Evolutionary conservation across 2,329 filamentous ascomycete genomes (phyloP), one percentile per base, ranked within the genome.

Genomic region (Aspergillus fumigatus): DNA sequence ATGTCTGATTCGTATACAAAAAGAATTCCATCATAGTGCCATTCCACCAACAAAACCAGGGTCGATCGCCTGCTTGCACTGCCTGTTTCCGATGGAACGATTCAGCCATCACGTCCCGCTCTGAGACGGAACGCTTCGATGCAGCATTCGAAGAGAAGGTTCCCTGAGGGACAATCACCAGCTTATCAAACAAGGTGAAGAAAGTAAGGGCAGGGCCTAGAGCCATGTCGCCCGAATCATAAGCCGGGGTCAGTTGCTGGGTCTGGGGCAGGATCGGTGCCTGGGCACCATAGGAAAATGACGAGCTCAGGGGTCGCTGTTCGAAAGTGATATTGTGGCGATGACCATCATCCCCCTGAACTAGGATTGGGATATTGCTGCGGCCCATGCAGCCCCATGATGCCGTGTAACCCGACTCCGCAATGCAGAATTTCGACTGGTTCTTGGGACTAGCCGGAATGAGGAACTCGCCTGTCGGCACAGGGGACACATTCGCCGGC

Each of bases 41-140:
- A 66, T 89, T 89, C 85, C 85, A 89, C 68, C 82, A 83, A 70
- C 86, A 89, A 65, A 84, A 87, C 86, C 86, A 89, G 2, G 86
- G 85, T 57, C 79, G 79, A 38, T 88, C 83, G 8, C 83, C 83
- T n/a, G 79, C 77, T 55, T 75, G 68, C 10, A 75, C 75, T 51
- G 76, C 69, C 60, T 78, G 74, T 41, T 75, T 75, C 56, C 74
- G 73, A 52, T 70, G 61, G 55, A 60, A 64, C 53, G 57, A 63
- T 61, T 55, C 64, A 48, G 56, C 59, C 45, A 68, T 27, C 21
- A 59, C 60, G 52, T 67, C 66, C 61, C 53, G 64, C 62, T 67
- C 61, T 47, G 57, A 60, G 51, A 61, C 53, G 5, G 65, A 62
- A 51, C 73, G 72, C 53, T 70, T 71, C 9, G 67, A 67, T 10